Percentiles rank a stretch among this genome's conserved stretches.
Conservation (phyloP, 768 basidiomycete genomes). For the Glaciozyma martinii region DNA sequence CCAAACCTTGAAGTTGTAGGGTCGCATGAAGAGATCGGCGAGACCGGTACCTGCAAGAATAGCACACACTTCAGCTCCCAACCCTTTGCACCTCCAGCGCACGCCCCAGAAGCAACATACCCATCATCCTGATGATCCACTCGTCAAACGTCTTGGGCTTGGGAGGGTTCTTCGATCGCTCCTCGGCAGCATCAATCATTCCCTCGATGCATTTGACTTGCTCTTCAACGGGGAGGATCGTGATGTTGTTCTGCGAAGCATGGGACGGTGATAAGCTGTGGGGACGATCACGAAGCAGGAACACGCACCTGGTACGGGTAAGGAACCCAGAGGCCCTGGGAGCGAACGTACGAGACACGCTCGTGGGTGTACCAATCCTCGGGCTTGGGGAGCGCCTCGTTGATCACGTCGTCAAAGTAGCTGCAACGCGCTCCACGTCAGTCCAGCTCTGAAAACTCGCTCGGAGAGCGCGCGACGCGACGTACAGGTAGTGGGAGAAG, state of each 20-base stretch:
- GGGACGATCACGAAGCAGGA: background rate
- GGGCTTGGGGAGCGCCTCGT: constrained; percentile 40
- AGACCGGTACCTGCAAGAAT: constrained; percentile 37
- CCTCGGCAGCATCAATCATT: constrained; percentile 40
- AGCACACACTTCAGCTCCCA: background rate
- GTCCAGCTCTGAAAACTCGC: background rate
- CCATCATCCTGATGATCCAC: constrained; percentile 42
- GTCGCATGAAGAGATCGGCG: constrained; percentile 42
- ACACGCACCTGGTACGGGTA: constrained; percentile 35
- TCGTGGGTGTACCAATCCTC: constrained; percentile 43
- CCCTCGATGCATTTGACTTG: constrained; percentile 42
- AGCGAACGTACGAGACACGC: constrained; percentile 41
- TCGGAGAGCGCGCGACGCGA: too few species aligned
- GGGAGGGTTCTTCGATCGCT: constrained; percentile 33
- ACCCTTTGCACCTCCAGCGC: background rate
- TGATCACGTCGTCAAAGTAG: constrained; percentile 41
- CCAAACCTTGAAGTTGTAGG: constrained; percentile 44
- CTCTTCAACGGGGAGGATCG: constrained; percentile 39
- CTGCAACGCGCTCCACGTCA: constrained; percentile 5
- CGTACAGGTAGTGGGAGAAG: constrained; percentile 41
- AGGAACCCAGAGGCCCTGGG: constrained; percentile 40
- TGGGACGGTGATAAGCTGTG: background rate
- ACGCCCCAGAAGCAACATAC: background rate
- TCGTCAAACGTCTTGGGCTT: constrained; percentile 42
- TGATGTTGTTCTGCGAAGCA: constrained; percentile 42